These are phyloP conservation scores for Arthroderma sp. DNA, from an alignment of 2,329 filamentous ascomycete genomes.

Conservation along the genomic window DNA sequence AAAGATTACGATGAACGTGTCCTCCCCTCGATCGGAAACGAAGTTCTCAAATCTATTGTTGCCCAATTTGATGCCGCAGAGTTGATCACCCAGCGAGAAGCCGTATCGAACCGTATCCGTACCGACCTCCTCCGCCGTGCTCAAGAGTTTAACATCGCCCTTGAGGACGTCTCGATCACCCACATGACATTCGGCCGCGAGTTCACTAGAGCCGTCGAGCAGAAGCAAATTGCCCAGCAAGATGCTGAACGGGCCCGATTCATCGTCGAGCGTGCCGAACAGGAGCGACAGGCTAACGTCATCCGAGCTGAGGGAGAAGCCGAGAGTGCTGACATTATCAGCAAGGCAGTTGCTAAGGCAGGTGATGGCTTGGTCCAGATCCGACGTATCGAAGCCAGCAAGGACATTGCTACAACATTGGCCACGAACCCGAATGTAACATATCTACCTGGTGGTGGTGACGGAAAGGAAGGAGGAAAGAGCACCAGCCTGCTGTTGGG, in stretches of 20 bases:
- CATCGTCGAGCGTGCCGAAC: conserved; percentile 96
- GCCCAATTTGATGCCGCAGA: conserved; percentile 98
- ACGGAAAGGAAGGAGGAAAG: conserved; percentile 44
- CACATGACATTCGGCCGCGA: conserved; percentile 99
- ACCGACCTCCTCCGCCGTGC: conserved; percentile 84
- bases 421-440: conserved; percentile 88
- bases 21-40: conserved; percentile 95
- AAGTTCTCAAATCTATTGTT: conserved; percentile 96
- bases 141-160: conserved; percentile 94
- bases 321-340: conserved; percentile 90
- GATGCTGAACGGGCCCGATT: conserved; percentile 94
- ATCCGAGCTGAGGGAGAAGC: conserved; percentile 97
- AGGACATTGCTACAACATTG: conserved; percentile 85
- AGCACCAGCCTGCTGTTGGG: conserved; percentile 55
- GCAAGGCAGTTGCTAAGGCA: conserved; percentile 80
- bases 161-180: conserved; percentile 97
- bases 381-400: conserved; percentile 89
- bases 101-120: conserved; percentile 88
- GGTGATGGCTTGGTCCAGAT: conserved; percentile 94
- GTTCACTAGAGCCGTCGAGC: conserved; percentile 96
- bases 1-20: conserved; percentile 98
- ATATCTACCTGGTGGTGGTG: conserved; percentile 66
- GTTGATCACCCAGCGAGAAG: conserved; percentile 96
- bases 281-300: conserved; percentile 96
- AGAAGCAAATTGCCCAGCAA: conserved; percentile 99